Evolutionary conservation across 1,284 basidiomycete species (phyloP).

Genomic region (Lentinus polychrous): DNA sequence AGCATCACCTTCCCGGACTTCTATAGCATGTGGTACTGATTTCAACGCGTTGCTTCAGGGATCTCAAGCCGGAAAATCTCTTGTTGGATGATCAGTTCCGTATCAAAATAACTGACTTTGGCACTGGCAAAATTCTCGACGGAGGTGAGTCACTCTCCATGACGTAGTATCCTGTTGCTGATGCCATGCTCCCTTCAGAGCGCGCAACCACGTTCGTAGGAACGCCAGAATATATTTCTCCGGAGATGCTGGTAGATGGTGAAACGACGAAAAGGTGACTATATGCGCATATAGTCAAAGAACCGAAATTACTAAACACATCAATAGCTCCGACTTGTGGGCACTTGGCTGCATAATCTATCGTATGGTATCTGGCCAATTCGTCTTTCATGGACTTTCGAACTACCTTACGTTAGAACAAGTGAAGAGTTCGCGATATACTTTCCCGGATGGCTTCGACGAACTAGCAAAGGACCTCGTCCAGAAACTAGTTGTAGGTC

Average conservation of each 20-base stretch:
- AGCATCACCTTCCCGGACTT: constrained; percentile 12
- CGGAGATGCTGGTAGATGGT: constrained; percentile 80
- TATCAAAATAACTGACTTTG: constrained; percentile 96
- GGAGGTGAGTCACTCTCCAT: constrained; percentile 31
- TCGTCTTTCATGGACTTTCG: constrained; percentile 84
- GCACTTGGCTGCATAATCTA: constrained; percentile 94
- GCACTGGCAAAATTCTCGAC: constrained; percentile 85
- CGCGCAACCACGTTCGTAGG: constrained; percentile 86
- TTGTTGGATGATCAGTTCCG: constrained; percentile 81
- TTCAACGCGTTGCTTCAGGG: constrained; percentile 32
- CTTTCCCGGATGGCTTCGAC: constrained; percentile 70
- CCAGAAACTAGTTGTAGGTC: constrained; percentile 51
- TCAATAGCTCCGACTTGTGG: constrained; percentile 95
- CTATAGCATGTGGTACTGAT: neutral
- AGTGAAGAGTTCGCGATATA: constrained; percentile 69
- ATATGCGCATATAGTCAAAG: neutral
- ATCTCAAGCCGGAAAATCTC: constrained; percentile 92
- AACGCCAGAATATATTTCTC: constrained; percentile 93
- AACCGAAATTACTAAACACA: too few relatives aligned
- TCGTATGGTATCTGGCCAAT: constrained; percentile 92
- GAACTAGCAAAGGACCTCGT: constrained; percentile 63
- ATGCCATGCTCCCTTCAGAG: constrained; percentile 28
- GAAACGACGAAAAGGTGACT: constrained; percentile 63
- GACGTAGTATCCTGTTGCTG: constrained; percentile 13
- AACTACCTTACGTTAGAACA: constrained; percentile 83